Evolutionary conservation across 2,329 filamentous ascomycete species (phyloP), one percentile per base, ranked within the genome.

Genomic region (Endoconidiophora polonica): DNA sequence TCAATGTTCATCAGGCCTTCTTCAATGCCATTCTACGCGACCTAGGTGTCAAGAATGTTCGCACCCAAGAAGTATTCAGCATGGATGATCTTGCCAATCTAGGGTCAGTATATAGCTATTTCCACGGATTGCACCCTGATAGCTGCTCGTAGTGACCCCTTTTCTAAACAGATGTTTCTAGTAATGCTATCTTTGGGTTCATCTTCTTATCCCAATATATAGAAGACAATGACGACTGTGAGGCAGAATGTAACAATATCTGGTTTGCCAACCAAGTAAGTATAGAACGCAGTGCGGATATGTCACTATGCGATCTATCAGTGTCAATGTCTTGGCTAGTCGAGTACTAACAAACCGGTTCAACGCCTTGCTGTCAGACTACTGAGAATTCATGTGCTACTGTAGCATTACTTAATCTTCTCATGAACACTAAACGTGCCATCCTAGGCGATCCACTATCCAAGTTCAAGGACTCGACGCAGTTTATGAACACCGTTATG

Each of bases 191-290:
- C 2, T 79, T 86, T 58, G 90, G 90, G 2, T 67, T 96, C n/a
- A 83, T 98, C 46, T 91, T 96, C 55, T 73, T 94, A 1, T 94
- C 86, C 58, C 76, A 81, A 52, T 94, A 74, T 55, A 59, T 77
- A 57, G 71, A 74, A 3, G 64, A 70, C 4, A 66, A 68, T 37
- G 62, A 68, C 47, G 63, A 75, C 29, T 69, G 72, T n/a, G 71
- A 77, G 62, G 56, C 74, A 66, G 58, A 75, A 67, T 58, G 70
- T 50, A 68, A 66, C 42, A 67, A 76, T 2, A 69, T 96, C 16
- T 98, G 91, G 90, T 96, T 95, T 62, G 87, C 88, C 24, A 95
- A 95, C 59, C 90, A 94, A 67, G 82, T 85, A 60, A 18, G 18
- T 23, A 33, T 33, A 33, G 12, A 9, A 33, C 29, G 12, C 29